phyloP scores from a whole-genome alignment of 225 moss, liverwort and hornwort genomes.

The Lunularia cruciata region DNA sequence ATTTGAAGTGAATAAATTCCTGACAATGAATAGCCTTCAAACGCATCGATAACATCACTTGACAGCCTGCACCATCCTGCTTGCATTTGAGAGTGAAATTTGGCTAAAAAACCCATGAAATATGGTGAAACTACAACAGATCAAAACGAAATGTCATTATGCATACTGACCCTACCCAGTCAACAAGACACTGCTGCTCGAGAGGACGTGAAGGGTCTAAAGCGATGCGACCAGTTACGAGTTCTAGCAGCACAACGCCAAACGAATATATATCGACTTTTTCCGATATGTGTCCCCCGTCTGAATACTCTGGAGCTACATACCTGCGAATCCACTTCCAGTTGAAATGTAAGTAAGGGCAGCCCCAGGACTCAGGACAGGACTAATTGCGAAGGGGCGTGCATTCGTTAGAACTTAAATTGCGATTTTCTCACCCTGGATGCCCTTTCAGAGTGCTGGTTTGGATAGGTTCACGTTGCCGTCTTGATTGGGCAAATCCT shows the following conservation, averaged over 20 bases:
- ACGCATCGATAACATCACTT: too few relatives aligned
- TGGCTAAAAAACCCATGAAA: too few relatives aligned
- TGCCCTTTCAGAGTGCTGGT: not conserved
- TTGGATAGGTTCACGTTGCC: not conserved
- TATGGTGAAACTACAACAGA: too few relatives aligned
- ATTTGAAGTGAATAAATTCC: too few relatives aligned
- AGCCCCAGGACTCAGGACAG: too few relatives aligned
- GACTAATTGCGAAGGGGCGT: too few relatives aligned
- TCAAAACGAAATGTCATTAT: too few relatives aligned
- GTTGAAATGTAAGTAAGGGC: too few relatives aligned
- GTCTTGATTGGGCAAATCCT: conserved; percentile 1
- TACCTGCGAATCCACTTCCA: not conserved
- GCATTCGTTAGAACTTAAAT: too few relatives aligned
- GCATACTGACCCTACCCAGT: not conserved
- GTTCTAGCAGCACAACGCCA: not conserved
- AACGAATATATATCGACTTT: not conserved
- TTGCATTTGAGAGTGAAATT: too few relatives aligned
- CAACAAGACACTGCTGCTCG: not conserved
- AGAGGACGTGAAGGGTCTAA: not conserved
- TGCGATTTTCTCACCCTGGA: not conserved
- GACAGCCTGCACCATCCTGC: too few relatives aligned
- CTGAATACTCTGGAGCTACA: conserved; percentile 1
- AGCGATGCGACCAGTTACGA: not conserved
- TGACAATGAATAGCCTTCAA: too few relatives aligned
- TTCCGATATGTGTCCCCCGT: conserved; percentile 1